Evolutionary conservation across 1,284 basidiomycete species (phyloP).

Genomic region (Sporisorium exsertum): DNA sequence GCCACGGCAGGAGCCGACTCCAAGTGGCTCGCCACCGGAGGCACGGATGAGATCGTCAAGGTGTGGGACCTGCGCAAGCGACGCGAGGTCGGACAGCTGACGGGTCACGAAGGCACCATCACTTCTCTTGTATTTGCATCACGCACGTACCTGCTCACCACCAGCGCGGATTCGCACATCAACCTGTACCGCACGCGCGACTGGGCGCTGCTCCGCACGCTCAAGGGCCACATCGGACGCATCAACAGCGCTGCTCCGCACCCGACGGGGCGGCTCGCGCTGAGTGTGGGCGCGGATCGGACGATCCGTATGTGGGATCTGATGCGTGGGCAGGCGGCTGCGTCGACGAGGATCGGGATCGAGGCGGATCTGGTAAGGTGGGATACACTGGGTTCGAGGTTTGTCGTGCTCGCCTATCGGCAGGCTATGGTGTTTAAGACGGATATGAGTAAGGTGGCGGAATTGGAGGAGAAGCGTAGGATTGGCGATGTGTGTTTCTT

Average conservation of each 20-base stretch:
- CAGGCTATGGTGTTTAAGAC: constrained; percentile 59
- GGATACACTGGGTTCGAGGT: constrained; percentile 56
- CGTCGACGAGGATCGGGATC: constrained; percentile 78
- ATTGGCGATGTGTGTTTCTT: constrained; percentile 60
- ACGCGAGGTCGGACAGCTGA: constrained; percentile 91
- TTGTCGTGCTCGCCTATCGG: constrained; percentile 56
- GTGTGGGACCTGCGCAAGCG: constrained; percentile 93
- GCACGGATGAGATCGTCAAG: constrained; percentile 93
- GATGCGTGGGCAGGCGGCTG: constrained; percentile 89
- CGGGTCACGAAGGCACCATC: constrained; percentile 94
- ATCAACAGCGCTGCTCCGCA: constrained; percentile 91
- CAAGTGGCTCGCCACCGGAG: constrained; percentile 95
- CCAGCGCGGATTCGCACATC: constrained; percentile 82
- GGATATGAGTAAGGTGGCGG: constrained; percentile 62
- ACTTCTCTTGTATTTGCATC: constrained; percentile 89
- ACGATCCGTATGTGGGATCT: constrained; percentile 98
- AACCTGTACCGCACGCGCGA: constrained; percentile 91
- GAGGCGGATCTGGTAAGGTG: constrained; percentile 60
- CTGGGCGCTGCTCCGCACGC: constrained; percentile 86
- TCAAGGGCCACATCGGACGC: constrained; percentile 92
- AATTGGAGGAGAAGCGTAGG: constrained; percentile 52
- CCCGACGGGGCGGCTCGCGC: constrained; percentile 87
- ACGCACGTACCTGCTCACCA: constrained; percentile 86
- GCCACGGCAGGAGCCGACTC: constrained; percentile 73
- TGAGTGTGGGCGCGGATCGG: constrained; percentile 89